Base-by-base conservation (phyloP, 495 filamentous ascomycete genomes). In the Extremus antarcticus region DNA sequence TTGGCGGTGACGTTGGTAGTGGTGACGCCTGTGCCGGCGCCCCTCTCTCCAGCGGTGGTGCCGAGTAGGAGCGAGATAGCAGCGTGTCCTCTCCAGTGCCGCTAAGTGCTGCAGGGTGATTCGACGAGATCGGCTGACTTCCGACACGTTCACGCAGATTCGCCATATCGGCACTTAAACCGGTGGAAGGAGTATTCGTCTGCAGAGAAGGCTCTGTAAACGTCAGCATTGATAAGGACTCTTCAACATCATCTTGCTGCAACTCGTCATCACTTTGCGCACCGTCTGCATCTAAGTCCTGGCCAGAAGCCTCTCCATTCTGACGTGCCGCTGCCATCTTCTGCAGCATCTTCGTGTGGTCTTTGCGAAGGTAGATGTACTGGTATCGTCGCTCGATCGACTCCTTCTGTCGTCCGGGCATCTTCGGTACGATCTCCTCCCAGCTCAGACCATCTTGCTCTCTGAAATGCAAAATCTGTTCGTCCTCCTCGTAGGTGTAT, bases 361-460 rank as follows among this genome's bases (percentile, higher is more conserved):
- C 29, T 9, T 54, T 32, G 8, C 40, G 19, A 2, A 46, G 38
- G 16, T 20, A 25, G 11, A 51, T 29, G 3, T 46, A 22, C 2
- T 59, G 13, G 25, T 58, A 53, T 13, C 59, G 43, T 16, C 52
- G 45, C 13, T 47, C 23, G 19, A 61, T 19, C 16, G 50, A 47
- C 13, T 11, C 15, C 13, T 43, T 47, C 16, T 35, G 35, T 29
- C 54, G 16, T 10, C 55, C 54, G 4, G 59, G 43, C 43, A 61
- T 54, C 21, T 25, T 22, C 32, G 43, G 48, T 19, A n/a, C 54
- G 21, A 61, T 57, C 35, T 57, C 43, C 8, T 49, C 29, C 22
- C 49, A 61, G 17, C 35, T 50, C 3, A 61, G 43, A 3, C 45
- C 45, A 15, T 61, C 50, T 15, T 50, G 25, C 11, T 57, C 54